phyloP scores from a whole-genome alignment of 768 basidiomycete genomes.

The Pisolithus marmoratus region DNA sequence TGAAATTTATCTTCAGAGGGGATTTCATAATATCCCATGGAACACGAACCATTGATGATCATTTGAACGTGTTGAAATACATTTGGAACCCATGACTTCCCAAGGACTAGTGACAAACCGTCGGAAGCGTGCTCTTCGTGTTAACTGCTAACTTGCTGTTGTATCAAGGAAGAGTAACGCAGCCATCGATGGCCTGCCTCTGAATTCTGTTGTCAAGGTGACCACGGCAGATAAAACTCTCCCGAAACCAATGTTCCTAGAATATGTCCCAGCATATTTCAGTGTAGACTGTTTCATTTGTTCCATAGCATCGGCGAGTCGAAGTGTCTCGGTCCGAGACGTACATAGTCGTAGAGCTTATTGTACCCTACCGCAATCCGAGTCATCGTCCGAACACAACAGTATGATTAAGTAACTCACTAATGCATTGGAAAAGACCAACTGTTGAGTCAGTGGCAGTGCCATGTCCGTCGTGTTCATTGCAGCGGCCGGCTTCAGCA shows the following conservation, averaged over 20 bases:
- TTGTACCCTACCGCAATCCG: slow-evolving; percentile 64
- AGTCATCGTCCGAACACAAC: slow-evolving; percentile 2
- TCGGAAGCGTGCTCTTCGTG: neutral
- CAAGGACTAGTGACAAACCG: slow-evolving; percentile 35
- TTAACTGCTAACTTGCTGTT: slow-evolving; percentile 37
- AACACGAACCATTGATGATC: slow-evolving; percentile 42
- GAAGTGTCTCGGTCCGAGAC: slow-evolving; percentile 39
- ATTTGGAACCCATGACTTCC: slow-evolving; percentile 50
- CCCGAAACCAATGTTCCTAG: slow-evolving; percentile 87
- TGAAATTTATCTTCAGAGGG: slow-evolving; percentile 17
- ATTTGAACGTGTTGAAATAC: slow-evolving; percentile 47
- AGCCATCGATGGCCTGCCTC: slow-evolving; percentile 19
- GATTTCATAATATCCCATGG: neutral
- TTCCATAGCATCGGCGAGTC: slow-evolving; percentile 54
- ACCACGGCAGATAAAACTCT: slow-evolving; percentile 75
- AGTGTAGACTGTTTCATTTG: slow-evolving; percentile 83
- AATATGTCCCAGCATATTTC: slow-evolving; percentile 88
- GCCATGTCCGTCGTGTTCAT: neutral
- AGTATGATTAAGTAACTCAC: slow-evolving; percentile 32
- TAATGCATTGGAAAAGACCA: slow-evolving; percentile 94
- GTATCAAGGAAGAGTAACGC: slow-evolving; percentile 63
- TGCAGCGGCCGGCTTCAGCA: neutral
- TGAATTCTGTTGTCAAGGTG: slow-evolving; percentile 37
- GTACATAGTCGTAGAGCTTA: slow-evolving; percentile 75
- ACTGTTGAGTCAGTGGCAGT: slow-evolving; percentile 51